A percentile compares a stretch with the other conserved stretches of the same genome.
Conservation (phyloP, 2,329 filamentous ascomycete genomes). For the Aspergillus phoenicis region DNA sequence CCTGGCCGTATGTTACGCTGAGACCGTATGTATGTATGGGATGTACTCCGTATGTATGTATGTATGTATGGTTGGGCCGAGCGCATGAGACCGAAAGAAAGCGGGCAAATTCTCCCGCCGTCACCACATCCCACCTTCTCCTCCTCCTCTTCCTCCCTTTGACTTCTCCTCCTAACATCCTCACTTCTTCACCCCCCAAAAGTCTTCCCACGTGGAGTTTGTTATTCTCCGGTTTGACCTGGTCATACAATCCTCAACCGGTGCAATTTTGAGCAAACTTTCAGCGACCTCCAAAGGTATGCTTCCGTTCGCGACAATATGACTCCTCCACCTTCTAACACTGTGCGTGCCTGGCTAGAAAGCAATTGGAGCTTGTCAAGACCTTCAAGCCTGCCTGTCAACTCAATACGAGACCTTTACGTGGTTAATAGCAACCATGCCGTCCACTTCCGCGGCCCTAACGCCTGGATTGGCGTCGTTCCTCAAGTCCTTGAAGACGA, state of each 20-base stretch:
- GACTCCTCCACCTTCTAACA: slow-evolving; percentile 8
- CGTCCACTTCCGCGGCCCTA: slow-evolving; percentile 57
- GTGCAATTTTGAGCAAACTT: not conserved
- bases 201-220: not conserved
- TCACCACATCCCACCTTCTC: slow-evolving; percentile 21
- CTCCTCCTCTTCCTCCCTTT: slow-evolving; percentile 9
- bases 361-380: slow-evolving; percentile 10
- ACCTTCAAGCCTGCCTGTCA: not conserved
- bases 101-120: slow-evolving; percentile 25
- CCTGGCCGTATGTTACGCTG: not conserved
- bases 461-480: slow-evolving; percentile 78
- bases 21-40: not conserved
- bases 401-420: not conserved
- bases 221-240: not conserved
- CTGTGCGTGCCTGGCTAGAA: not conserved
- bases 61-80: slow-evolving; percentile 19
- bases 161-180: not conserved
- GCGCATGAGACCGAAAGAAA: slow-evolving; percentile 14
- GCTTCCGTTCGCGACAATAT: not conserved
- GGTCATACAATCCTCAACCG: not conserved
- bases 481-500: slow-evolving; percentile 74
- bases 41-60: not conserved
- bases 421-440: slow-evolving; percentile 51
- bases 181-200: not conserved
- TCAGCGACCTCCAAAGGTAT: not conserved